Conservation (phyloP, 2,329 filamentous ascomycete species). For the Colletotrichum liriopes region DNA sequence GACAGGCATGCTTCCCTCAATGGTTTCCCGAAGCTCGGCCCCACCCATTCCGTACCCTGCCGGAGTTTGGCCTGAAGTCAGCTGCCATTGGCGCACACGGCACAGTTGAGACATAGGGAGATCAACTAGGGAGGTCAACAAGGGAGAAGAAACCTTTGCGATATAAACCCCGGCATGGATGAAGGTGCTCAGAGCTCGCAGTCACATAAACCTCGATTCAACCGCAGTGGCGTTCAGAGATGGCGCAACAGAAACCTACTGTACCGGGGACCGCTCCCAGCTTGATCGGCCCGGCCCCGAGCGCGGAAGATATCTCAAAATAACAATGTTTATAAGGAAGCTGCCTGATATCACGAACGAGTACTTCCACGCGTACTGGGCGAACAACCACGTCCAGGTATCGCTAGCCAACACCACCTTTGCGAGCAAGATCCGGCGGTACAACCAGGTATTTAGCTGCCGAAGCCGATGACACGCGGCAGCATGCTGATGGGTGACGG, state of each 20-base stretch:
- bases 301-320: conserved; percentile 44
- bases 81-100: background rate
- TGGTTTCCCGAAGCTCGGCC: background rate
- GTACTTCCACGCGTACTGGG: conserved; percentile 51
- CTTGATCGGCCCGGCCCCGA: conserved; percentile 28
- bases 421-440: conserved; percentile 40
- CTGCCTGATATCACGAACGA: conserved; percentile 49
- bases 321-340: conserved; percentile 49
- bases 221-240: background rate
- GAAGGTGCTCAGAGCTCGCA: background rate
- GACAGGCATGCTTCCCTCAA: background rate
- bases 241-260: background rate
- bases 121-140: background rate
- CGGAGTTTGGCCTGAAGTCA: background rate
- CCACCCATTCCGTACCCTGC: background rate
- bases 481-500: background rate
- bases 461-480: background rate
- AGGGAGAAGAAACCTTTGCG: conserved; percentile 1
- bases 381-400: conserved; percentile 47
- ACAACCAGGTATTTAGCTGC: conserved; percentile 14
- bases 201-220: background rate
- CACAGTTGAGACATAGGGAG: background rate
- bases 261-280: background rate
- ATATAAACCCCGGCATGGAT: background rate
- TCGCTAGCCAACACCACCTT: conserved; percentile 47